Evolutionary conservation across 2,329 filamentous ascomycete genomes (phyloP).

Genomic region (Reticulascus tulasneorum): DNA sequence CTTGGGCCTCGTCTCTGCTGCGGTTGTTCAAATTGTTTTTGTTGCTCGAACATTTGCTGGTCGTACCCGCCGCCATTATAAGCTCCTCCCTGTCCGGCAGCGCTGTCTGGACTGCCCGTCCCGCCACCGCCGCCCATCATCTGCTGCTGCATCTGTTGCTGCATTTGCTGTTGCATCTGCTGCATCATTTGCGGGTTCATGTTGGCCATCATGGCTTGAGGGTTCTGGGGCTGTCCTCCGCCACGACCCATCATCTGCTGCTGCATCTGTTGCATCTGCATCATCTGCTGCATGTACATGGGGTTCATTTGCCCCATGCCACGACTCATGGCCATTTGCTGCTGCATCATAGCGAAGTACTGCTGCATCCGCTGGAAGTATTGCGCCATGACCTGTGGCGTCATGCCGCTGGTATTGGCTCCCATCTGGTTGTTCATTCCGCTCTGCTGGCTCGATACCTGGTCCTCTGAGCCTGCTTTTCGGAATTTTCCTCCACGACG

Average conservation of each 20-base stretch:
- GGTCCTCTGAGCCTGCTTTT: constrained; percentile 47
- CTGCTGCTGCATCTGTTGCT: constrained; percentile 22
- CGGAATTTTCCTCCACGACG: constrained; percentile 57
- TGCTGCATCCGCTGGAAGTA: constrained; percentile 99
- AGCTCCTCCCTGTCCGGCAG: not conserved
- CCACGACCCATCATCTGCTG: constrained; percentile 47
- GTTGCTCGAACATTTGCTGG: constrained; percentile 18
- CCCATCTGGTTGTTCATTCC: constrained; percentile 37
- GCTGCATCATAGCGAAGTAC: constrained; percentile 93
- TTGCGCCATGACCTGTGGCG: constrained; percentile 94
- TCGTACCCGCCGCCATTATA: not conserved
- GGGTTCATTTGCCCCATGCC: constrained; percentile 67
- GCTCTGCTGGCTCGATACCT: constrained; percentile 23
- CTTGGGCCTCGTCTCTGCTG: constrained; percentile 26
- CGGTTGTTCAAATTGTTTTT: constrained; percentile 6
- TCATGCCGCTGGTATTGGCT: constrained; percentile 68
- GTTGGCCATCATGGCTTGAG: constrained; percentile 35
- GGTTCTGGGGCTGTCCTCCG: constrained; percentile 29
- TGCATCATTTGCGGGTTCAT: constrained; percentile 55
- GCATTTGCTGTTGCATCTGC: constrained; percentile 50
- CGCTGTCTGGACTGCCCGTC: constrained; percentile 21
- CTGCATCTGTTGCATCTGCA: constrained; percentile 68
- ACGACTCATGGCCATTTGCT: constrained; percentile 82
- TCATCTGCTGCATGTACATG: constrained; percentile 71
- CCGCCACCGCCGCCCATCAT: constrained; percentile 24